A percentile compares a stretch with the other conserved stretches of the same genome.
Conservation (phyloP, 1,284 basidiomycete species). For the Sanghuangporus sanghuang region DNA sequence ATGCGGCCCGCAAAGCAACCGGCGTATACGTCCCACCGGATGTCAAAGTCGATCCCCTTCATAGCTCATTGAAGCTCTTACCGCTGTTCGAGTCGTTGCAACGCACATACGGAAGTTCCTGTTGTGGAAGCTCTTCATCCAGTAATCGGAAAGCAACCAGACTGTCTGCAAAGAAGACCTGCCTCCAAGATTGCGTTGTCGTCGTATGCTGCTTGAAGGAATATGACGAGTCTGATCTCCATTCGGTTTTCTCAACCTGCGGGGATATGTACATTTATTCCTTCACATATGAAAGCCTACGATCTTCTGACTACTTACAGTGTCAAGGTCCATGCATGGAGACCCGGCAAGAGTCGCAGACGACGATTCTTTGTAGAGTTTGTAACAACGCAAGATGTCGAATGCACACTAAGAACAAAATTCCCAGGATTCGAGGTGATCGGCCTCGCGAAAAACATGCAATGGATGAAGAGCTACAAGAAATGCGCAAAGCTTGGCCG, state of each 20-base stretch:
- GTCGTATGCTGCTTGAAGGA: neutral
- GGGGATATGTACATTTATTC: neutral
- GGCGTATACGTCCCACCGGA: neutral
- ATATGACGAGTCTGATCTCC: neutral
- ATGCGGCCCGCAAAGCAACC: neutral
- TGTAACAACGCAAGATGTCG: neutral
- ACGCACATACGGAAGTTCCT: neutral
- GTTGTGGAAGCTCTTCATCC: neutral
- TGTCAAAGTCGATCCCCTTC: neutral
- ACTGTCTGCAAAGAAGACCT: neutral
- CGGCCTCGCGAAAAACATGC: neutral
- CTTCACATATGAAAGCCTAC: neutral
- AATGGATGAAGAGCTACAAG: neutral
- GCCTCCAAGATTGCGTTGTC: neutral
- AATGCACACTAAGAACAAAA: neutral
- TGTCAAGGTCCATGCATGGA: neutral
- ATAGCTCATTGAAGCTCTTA: neutral
- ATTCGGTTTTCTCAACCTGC: neutral
- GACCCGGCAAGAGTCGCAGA: neutral
- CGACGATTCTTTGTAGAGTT: constrained; percentile 6
- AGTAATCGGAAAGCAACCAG: neutral
- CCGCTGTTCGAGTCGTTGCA: neutral
- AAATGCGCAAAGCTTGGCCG: neutral
- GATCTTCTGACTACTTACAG: neutral
- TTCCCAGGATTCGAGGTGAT: neutral